Evolutionary conservation across 371 early-diverging fungal species (phyloP).

Genomic region (Circinella umbellata): DNA sequence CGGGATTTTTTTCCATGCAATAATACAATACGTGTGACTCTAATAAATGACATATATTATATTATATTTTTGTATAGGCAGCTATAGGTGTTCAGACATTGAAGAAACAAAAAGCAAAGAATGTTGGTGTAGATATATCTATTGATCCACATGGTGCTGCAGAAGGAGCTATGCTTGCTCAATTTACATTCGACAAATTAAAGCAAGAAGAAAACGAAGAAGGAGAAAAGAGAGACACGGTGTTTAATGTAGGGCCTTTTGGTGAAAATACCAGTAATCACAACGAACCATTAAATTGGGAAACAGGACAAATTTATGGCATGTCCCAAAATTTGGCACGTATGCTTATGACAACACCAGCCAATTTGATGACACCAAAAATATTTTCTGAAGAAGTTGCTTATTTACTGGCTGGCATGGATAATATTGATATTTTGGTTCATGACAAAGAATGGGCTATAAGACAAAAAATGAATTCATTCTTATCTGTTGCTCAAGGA

Average conservation of each 20-base stretch:
- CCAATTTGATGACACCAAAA: constrained; percentile 95
- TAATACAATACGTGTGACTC: neutral
- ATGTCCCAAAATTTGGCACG: constrained; percentile 94
- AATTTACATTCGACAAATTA: constrained; percentile 69
- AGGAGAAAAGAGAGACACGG: constrained; percentile 17
- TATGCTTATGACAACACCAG: constrained; percentile 91
- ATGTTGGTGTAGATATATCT: constrained; percentile 66
- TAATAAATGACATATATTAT: neutral
- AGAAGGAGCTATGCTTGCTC: constrained; percentile 78
- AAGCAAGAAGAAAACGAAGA: constrained; percentile 57
- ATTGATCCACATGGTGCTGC: constrained; percentile 65
- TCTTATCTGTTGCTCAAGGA: constrained; percentile 91
- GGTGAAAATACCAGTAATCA: neutral
- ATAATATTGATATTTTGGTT: constrained; percentile 74
- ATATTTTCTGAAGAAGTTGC: constrained; percentile 75
- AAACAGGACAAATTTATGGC: constrained; percentile 72
- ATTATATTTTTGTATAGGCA: constrained; percentile 34
- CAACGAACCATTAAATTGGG: constrained; percentile 42
- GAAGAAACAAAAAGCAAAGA: constrained; percentile 57
- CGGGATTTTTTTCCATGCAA: neutral
- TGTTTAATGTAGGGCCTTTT: constrained; percentile 31
- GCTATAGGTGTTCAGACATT: constrained; percentile 76
- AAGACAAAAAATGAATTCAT: constrained; percentile 89
- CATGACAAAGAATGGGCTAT: constrained; percentile 82
- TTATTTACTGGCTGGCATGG: constrained; percentile 57